phyloP scores from a whole-genome alignment of 192 early-diverging fungal genomes.

The Podila epicladia region DNA sequence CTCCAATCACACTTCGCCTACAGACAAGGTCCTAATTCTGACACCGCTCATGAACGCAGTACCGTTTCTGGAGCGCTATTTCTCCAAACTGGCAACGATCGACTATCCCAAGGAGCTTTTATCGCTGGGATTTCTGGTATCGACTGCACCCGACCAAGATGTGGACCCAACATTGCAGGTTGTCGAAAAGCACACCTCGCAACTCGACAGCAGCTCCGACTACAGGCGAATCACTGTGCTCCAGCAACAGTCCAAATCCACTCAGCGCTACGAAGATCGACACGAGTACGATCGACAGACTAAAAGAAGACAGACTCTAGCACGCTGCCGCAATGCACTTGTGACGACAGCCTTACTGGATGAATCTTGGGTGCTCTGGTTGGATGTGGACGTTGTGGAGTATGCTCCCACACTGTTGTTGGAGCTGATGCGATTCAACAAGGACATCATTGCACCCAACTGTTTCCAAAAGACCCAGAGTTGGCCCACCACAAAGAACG shows the following conservation, averaged over 20 bases:
- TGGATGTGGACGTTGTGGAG: constrained; percentile 76
- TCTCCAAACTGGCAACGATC: constrained; percentile 62
- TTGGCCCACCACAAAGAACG: constrained; percentile 59
- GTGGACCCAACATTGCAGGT: constrained; percentile 65
- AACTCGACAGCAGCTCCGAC: neutral
- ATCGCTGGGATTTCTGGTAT: constrained; percentile 75
- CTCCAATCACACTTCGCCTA: constrained; percentile 6
- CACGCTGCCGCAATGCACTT: constrained; percentile 70
- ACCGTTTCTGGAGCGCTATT: constrained; percentile 66
- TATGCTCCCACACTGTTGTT: constrained; percentile 68
- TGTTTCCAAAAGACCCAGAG: constrained; percentile 55
- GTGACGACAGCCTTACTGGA: constrained; percentile 65
- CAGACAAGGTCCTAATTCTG: constrained; percentile 64
- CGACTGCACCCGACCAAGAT: constrained; percentile 52
- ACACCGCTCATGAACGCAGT: constrained; percentile 75
- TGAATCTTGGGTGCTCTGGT: constrained; percentile 79
- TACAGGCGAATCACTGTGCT: constrained; percentile 65
- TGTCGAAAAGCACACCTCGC: constrained; percentile 34
- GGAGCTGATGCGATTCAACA: constrained; percentile 70
- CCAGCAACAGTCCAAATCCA: constrained; percentile 67
- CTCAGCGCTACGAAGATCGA: constrained; percentile 60
- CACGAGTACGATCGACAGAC: constrained; percentile 69
- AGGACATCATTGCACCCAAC: constrained; percentile 75
- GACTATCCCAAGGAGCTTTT: constrained; percentile 70
- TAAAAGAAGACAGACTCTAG: constrained; percentile 67